Base-by-base conservation (phyloP, 805 yeast species). In the Sungouiozyma ichnusensis region DNA sequence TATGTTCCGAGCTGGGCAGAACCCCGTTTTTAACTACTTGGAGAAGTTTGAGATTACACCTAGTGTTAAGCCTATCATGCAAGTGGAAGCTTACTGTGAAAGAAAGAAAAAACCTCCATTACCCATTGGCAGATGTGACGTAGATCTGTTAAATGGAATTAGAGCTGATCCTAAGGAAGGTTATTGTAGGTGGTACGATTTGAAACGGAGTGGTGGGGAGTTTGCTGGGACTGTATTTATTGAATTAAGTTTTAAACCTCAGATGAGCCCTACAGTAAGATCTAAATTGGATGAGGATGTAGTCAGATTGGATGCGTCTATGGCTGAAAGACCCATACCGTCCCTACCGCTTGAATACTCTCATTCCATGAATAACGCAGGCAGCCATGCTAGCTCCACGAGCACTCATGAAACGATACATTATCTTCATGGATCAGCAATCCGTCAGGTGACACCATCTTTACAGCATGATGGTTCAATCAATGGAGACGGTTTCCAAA, bases 211-310 rank as follows among this genome's bases (percentile, higher is more conserved):
- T 37, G 42, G 48, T 5, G 79, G 77, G 16, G 76, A 79, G 51
- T 77, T 81, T 42, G 95, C 96, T 1, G 98, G 98, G 2, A 84
- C 77, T 60, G 76, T 92, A 1, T 90, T 79, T 60, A 64, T 92
- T 42, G 97, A 92, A 54, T 80, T 92, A 82, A 86, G 97, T 0
- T 92, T 85, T 56, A 85, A 85, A 56, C 92, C 95, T 1, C 57
- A 15, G 24, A 13, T 37, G 24, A 19, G 37, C 44, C 29, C 29
- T 11, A 24, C 29, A 2, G 35, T 37, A 11, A 48, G 35, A 16
- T 44, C 44, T 16, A 46, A 31, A 17, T 36, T 44, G 15, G 44
- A 36, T 16, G 48, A 42, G 32, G 50, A 48, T 18, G 39, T 45
- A 8, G 51, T 43, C 20, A 38, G 45, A 27, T 37, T 56, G 33